A percentile compares a stretch with the other conserved stretches of the same genome.
These are phyloP conservation scores for Thalassiosira mediterranea DNA, from an alignment of 352 stramenopile species.

Conservation along the genomic window DNA sequence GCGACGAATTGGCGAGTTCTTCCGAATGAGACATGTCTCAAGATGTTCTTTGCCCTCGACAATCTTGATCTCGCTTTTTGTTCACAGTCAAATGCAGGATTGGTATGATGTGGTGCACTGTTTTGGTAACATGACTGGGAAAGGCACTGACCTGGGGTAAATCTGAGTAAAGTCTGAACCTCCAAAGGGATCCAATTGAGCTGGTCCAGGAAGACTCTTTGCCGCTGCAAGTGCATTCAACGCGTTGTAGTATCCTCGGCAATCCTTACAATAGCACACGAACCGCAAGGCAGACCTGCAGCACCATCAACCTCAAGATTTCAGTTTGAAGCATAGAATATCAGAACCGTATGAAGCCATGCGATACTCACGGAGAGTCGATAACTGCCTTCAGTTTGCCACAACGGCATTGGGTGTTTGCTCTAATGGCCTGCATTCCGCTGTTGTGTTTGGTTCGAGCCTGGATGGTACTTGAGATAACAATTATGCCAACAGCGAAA, in stretches of 20 bases:
- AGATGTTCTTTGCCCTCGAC: conserved; percentile 42
- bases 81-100: too few species aligned
- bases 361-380: conserved; percentile 42
- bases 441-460: conserved; percentile 11
- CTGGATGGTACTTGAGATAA: conserved; percentile 13
- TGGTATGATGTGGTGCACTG: too few species aligned
- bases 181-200: conserved; percentile 39
- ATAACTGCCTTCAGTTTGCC: conserved; percentile 53
- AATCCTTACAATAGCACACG: conserved; percentile 62
- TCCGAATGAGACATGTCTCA: conserved; percentile 41
- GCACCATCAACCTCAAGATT: too few species aligned
- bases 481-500: not conserved
- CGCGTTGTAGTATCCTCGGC: conserved; percentile 60
- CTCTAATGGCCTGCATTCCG: conserved; percentile 37
- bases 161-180: conserved; percentile 50
- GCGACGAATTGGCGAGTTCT: conserved; percentile 32
- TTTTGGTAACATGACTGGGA: too few species aligned
- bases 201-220: not conserved
- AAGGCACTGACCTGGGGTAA: too few species aligned
- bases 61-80: conserved; percentile 54
- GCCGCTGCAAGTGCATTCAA: conserved; percentile 39
- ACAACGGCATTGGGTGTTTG: conserved; percentile 50
- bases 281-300: conserved; percentile 54
- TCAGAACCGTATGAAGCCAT: too few species aligned
- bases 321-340: too few species aligned